Conservation (phyloP, 2,329 filamentous ascomycete species). For the Beauveria australis region DNA sequence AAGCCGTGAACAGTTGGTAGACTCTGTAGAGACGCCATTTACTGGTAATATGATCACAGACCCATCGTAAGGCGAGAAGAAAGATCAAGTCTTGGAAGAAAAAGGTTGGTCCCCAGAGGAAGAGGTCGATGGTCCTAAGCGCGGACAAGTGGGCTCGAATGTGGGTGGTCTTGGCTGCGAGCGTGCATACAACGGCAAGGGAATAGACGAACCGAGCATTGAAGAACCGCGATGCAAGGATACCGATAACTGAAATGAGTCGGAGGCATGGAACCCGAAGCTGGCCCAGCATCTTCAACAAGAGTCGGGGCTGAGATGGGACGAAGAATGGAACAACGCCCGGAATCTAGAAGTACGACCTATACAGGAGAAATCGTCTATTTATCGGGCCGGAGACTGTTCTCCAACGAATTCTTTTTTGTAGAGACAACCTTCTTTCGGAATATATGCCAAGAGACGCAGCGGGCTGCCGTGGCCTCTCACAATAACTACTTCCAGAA, state of each 20-base stretch:
- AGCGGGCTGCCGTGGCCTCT: not conserved
- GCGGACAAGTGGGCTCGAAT: not conserved
- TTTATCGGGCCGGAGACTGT: not conserved
- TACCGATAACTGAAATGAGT: not conserved
- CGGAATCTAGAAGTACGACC: not conserved
- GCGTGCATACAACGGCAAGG: not conserved
- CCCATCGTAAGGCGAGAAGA: not conserved
- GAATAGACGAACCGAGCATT: not conserved
- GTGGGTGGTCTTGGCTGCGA: not conserved
- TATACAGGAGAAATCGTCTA: not conserved
- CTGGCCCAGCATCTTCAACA: not conserved
- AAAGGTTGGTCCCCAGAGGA: conserved; percentile 7
- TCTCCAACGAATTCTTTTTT: not conserved
- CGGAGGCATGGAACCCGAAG: not conserved
- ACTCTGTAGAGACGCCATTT: not conserved
- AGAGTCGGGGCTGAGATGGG: not conserved
- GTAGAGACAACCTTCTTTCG: not conserved
- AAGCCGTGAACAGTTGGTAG: not conserved
- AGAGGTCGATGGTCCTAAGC: not conserved
- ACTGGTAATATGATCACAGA: not conserved
- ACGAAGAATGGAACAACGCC: not conserved
- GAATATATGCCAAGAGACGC: not conserved
- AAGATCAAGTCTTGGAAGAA: not conserved
- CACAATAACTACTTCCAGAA: not conserved
- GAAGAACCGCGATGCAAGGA: not conserved